Base-by-base conservation (phyloP, 352 stramenopile genomes). In the Pythium utonaiense region DNA sequence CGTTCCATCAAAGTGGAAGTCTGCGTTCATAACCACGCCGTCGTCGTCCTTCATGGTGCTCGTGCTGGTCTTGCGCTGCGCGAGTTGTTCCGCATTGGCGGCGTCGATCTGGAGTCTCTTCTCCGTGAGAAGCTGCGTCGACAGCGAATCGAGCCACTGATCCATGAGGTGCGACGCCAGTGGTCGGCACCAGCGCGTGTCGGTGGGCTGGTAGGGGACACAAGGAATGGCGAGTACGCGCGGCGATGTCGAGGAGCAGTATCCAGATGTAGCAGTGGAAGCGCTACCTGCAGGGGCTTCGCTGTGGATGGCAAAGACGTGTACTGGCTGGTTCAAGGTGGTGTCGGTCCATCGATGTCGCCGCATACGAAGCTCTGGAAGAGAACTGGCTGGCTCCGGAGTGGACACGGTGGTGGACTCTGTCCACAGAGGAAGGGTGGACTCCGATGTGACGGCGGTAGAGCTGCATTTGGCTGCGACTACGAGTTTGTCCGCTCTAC, bases 131-230 rank as follows among this genome's bases (percentile, higher is more conserved):
- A 69, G 45, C 7, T 41, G 6, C 27, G 21, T 10, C 0, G 62
- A 31, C 25, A 73, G 73, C 17, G 73, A 57, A 7, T 47, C 33
- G n/a, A 78, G 27, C 70, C 70, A 78, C 17, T 53, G 60, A 3
- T 30, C 53, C 38, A 78, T 62, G 3, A 71, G 17, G 1, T 54
- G 27, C 30, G 67, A 68, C 8, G 34, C 48, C 24, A 38, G 56
- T 2, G 70, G 70, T 12, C 67, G 67, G 57, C 70, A 78, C 70
- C 70, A 78, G 25, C 67, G 56, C 30, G 56, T 36, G 14, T 72
- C 68, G n/a, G 60, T 59, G 16, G 31, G 40, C 6, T 54, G 41
- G 53, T 69, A 74, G 16, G 69, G 60, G 6, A 73, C 56, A 51
- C 70, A 78, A 25, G 70, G 70, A 7, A 75, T 66, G 24, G 60